Evolutionary conservation across 2,329 filamentous ascomycete species (phyloP).

Genomic region (Fusarium sp.): DNA sequence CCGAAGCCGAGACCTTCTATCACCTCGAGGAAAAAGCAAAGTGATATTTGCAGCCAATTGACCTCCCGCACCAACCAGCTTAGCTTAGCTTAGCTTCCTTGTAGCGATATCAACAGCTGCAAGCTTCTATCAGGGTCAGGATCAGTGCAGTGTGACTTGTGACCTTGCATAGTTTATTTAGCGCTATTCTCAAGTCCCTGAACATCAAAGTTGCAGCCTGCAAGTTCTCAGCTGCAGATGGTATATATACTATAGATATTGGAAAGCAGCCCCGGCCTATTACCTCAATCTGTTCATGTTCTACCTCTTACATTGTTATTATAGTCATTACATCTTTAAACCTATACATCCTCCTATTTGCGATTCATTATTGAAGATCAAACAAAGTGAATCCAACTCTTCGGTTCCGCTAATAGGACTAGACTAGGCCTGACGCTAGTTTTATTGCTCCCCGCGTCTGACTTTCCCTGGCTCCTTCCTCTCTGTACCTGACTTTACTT

Average conservation of each 20-base stretch:
- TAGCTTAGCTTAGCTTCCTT: slow-evolving; percentile 17
- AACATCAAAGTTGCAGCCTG: slow-evolving; percentile 10
- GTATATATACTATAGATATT: neutral
- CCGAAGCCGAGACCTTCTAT: slow-evolving; percentile 17
- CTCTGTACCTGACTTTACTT: neutral
- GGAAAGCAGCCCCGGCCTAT: neutral
- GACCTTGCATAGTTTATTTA: slow-evolving; percentile 17
- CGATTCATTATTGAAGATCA: slow-evolving; percentile 4
- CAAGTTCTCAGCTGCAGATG: neutral
- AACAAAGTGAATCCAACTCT: slow-evolving; percentile 19
- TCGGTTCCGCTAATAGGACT: slow-evolving; percentile 43
- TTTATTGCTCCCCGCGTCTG: slow-evolving; percentile 44
- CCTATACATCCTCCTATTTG: neutral
- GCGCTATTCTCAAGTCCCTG: slow-evolving; percentile 9
- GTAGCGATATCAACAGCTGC: slow-evolving; percentile 19
- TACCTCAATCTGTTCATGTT: neutral
- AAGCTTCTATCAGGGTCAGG: slow-evolving; percentile 7
- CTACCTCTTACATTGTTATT: neutral
- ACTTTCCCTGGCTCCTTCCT: slow-evolving; percentile 28
- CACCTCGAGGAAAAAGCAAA: slow-evolving; percentile 32
- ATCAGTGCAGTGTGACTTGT: slow-evolving; percentile 14
- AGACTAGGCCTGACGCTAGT: slow-evolving; percentile 44
- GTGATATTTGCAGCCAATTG: slow-evolving; percentile 23
- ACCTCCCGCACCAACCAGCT: slow-evolving; percentile 35
- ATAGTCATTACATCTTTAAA: neutral